These are phyloP conservation scores for Trebouxia gelatinosa DNA, from an alignment of 163 green algal genomes.

Conservation along the genomic window DNA sequence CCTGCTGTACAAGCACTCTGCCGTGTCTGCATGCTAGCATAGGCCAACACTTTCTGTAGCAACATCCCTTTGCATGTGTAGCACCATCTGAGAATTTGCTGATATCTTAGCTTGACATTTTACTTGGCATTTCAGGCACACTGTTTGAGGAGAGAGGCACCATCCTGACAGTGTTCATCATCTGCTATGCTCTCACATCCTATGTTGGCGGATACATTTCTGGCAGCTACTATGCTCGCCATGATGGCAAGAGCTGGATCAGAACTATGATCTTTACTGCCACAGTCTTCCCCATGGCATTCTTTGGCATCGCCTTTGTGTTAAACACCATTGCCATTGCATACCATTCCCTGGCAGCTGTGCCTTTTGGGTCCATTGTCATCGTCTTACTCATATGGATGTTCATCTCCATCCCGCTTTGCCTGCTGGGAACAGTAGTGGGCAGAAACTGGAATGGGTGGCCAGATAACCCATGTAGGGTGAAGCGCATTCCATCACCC, in stretches of 20 bases:
- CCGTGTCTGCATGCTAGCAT: no score
- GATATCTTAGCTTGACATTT: no score
- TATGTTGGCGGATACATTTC: constrained; percentile 69
- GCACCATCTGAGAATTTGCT: no score
- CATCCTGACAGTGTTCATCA: constrained; percentile 92
- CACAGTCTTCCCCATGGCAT: constrained; percentile 68
- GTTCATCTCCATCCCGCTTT: constrained; percentile 93
- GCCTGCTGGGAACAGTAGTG: constrained; percentile 87
- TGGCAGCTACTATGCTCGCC: constrained; percentile 85
- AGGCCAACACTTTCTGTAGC: no score
- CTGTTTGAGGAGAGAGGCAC: constrained; percentile 75
- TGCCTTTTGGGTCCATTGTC: constrained; percentile 93
- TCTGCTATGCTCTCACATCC: constrained; percentile 90
- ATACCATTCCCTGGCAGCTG: constrained; percentile 89
- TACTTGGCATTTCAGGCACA: constrained; percentile 49
- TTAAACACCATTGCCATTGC: constrained; percentile 96
- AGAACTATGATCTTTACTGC: constrained; percentile 77
- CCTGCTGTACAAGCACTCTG: no score
- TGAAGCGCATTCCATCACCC: constrained; percentile 94
- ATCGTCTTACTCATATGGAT: constrained; percentile 91
- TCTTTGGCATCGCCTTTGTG: constrained; percentile 84
- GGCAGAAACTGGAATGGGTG: constrained; percentile 84
- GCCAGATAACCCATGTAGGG: constrained; percentile 77
- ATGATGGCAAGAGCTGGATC: constrained; percentile 84
- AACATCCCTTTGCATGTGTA: no score